Base-by-base conservation (phyloP, 23 red algal species). In the Cyanidiococcus yangmingshanensis region DNA sequence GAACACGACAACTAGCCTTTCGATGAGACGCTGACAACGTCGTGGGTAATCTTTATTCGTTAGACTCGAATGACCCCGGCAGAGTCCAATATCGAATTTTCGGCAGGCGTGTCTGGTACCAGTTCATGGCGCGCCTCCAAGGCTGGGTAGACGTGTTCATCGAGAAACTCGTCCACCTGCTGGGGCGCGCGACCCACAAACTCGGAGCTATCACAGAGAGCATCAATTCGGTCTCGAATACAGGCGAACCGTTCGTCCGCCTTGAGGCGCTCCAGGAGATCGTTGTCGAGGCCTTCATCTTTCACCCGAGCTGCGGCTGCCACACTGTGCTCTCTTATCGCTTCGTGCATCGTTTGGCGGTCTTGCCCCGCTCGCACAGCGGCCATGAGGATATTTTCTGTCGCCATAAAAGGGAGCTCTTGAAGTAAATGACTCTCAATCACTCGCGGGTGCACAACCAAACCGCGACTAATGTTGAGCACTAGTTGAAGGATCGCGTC, bases 351-450 rank as follows among this genome's bases (percentile, higher is more conserved):
- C 1, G 77, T 39, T 38, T 95, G 90, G 36, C 90, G 85, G 57
- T 95, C 90, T 54, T 86, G 85, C 29, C 90, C 90, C 0, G 86
- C 87, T 26, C 75, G 76, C 17, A 86, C 83, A 7, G 86, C 90
- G 15, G 86, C 80, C 90, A 95, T 95, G 41, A 95, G 50, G 17
- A 95, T 90, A 34, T 32, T 76, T 71, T 95, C 90, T 0, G 90
- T 95, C 35, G 90, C 90, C 86, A 95, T 89, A 82, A 95, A 95
- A 38, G 90, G 90, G 37, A 95, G 86, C 37, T 95, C 90, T 76
- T 89, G 79, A 1, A 17, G 40, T 40, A 95, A 33, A 51, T 95
- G 82, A 57, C 83, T 79, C 31, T 41, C 77, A 18, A 95, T 79
- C n/a, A 95, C 85, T 29, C 86, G 82, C 15, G 75, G 86, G 63